These are phyloP conservation scores for Urtica urens DNA, from an alignment of 306 rosid species.

Conservation along the genomic window DNA sequence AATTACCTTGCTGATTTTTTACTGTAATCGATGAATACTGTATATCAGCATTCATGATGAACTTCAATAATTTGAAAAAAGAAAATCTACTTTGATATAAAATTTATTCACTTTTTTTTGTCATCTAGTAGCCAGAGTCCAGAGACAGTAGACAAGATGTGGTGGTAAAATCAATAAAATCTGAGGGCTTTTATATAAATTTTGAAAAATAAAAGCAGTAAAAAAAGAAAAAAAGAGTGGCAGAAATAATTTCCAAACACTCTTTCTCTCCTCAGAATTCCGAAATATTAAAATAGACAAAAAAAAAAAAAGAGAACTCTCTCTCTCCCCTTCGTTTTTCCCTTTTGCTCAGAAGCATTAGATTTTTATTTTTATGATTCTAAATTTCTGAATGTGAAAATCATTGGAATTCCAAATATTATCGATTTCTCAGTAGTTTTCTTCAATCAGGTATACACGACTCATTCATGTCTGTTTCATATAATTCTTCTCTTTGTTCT, in stretches of 20 bases:
- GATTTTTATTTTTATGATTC: slow-evolving; percentile 19
- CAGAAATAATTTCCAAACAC: background rate
- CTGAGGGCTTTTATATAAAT: background rate
- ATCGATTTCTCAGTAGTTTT: slow-evolving; percentile 11
- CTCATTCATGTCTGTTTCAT: background rate
- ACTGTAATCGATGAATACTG: too few relatives aligned
- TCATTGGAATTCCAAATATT: slow-evolving; percentile 15
- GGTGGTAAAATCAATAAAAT: background rate
- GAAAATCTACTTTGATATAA: too few relatives aligned
- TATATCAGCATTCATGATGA: too few relatives aligned
- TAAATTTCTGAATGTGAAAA: slow-evolving; percentile 16
- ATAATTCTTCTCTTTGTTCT: background rate
- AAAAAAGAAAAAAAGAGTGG: background rate
- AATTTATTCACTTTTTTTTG: too few relatives aligned
- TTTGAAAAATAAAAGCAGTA: background rate
- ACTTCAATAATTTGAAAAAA: too few relatives aligned
- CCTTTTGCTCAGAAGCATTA: background rate
- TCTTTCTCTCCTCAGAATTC: too few relatives aligned
- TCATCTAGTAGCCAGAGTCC: too few relatives aligned
- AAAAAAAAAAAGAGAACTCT: background rate
- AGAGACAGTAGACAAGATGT: too few relatives aligned
- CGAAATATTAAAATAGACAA: background rate
- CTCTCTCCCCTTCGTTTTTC: slow-evolving; percentile 4
- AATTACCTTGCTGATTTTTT: too few relatives aligned
- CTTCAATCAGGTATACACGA: slow-evolving; percentile 34